phyloP scores from a whole-genome alignment of 2,329 filamentous ascomycete species.

The Scytalidium lignicola region DNA sequence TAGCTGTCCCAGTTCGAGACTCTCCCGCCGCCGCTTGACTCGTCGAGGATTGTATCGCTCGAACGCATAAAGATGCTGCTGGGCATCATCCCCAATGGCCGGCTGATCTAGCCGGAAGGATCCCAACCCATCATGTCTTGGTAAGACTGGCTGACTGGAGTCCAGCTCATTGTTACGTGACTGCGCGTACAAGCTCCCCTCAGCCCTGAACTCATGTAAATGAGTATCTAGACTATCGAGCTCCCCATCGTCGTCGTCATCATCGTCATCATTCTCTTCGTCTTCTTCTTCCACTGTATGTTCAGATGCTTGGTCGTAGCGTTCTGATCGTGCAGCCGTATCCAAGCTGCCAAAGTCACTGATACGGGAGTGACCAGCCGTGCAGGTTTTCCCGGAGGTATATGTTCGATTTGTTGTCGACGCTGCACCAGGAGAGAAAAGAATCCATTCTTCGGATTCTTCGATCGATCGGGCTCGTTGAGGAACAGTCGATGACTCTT shows the following conservation, averaged over 20 bases:
- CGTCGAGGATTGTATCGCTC: conserved; percentile 76
- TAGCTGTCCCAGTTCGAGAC: conserved; percentile 44
- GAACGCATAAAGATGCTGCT: conserved; percentile 85
- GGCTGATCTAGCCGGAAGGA: conserved; percentile 67
- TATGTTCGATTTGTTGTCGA: conserved; percentile 65
- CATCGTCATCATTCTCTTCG: conserved; percentile 42
- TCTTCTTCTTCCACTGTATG: conserved; percentile 54
- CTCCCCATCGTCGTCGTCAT: conserved; percentile 67
- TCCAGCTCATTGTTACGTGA: conserved; percentile 8
- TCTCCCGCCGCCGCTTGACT: conserved; percentile 49
- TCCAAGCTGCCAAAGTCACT: conserved; percentile 79
- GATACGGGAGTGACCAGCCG: conserved; percentile 64
- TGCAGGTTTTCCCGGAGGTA: conserved; percentile 61
- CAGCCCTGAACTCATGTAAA: conserved; percentile 77
- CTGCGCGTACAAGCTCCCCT: conserved; percentile 30
- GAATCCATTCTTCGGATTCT: conserved; percentile 89
- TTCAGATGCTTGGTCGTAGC: conserved; percentile 39
- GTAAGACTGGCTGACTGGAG: conserved; percentile 60
- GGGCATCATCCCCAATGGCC: conserved; percentile 51
- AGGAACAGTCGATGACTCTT: conserved; percentile 31
- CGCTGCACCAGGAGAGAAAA: conserved; percentile 75
- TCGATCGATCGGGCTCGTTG: conserved; percentile 38
- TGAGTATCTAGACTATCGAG: conserved; percentile 92
- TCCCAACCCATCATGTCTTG: conserved; percentile 85
- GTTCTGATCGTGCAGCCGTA: conserved; percentile 58